Percentiles rank a stretch among this genome's conserved stretches.
These are phyloP conservation scores for Colletotrichum sp. DNA, from an alignment of 2,329 filamentous ascomycete genomes.

Conservation along the genomic window DNA sequence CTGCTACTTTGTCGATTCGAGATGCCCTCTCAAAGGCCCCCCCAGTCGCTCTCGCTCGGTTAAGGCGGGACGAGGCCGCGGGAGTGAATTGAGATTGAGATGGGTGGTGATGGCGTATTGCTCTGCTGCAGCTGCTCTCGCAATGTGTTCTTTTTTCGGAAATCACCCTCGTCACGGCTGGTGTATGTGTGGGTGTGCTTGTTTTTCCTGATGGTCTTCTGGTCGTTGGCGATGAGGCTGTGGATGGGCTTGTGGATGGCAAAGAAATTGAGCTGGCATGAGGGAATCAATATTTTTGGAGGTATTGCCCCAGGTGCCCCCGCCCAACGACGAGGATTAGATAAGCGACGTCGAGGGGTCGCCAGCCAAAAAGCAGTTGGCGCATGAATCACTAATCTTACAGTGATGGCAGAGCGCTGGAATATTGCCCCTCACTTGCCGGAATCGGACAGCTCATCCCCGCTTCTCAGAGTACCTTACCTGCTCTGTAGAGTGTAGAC, in stretches of 20 bases:
- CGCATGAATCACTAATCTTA: conserved; percentile 20
- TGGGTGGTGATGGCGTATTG: neutral
- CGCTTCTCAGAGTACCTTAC: neutral
- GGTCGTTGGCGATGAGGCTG: neutral
- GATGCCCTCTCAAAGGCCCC: neutral
- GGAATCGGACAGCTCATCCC: neutral
- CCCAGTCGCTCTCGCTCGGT: conserved; percentile 6
- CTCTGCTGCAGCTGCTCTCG: neutral
- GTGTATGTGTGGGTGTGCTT: neutral
- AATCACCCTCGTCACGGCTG: neutral
- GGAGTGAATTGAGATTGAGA: neutral
- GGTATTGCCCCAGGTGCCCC: neutral
- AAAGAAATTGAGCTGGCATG: conserved; percentile 12
- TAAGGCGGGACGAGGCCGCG: neutral
- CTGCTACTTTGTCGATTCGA: neutral
- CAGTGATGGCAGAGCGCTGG: neutral
- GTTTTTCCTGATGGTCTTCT: neutral
- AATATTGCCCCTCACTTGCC: conserved; percentile 17
- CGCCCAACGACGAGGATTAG: conserved; percentile 12
- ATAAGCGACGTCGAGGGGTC: conserved; percentile 7
- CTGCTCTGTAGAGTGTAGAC: too few relatives aligned
- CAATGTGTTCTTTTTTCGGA: neutral
- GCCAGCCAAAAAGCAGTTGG: neutral
- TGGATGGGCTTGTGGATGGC: conserved; percentile 16
- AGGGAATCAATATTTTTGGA: conserved; percentile 20